A percentile compares a stretch with the other conserved stretches of the same genome.
Conservation (phyloP, 2,329 filamentous ascomycete genomes). For the Colletotrichum cereale region DNA sequence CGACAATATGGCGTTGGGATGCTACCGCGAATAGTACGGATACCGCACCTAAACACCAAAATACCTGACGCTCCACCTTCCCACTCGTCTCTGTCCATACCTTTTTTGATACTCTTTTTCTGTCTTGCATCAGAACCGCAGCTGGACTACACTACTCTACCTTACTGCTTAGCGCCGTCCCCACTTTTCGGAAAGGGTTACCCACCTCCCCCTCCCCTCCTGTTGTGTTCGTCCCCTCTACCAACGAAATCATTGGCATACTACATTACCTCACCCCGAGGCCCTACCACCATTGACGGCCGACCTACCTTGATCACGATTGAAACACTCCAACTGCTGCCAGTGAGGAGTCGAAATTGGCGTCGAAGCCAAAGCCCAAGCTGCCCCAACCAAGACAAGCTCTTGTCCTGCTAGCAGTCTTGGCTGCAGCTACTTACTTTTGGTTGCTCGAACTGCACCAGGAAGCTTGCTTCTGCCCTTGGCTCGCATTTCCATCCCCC, state of each 20-base stretch:
- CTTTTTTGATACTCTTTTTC: background rate
- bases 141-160: background rate
- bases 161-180: constrained; percentile 18
- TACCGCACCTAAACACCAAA: background rate
- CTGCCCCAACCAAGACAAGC: background rate
- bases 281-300: background rate
- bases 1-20: constrained; percentile 25
- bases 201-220: constrained; percentile 13
- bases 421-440: constrained; percentile 7
- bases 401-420: constrained; percentile 11
- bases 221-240: constrained; percentile 4
- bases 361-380: background rate
- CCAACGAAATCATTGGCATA: background rate
- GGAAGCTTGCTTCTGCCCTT: constrained; percentile 14
- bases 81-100: constrained; percentile 11
- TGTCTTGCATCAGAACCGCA: constrained; percentile 30
- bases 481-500: constrained; percentile 26
- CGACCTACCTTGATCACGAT: background rate
- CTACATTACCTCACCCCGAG: constrained; percentile 11
- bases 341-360: background rate
- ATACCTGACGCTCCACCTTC: constrained; percentile 33
- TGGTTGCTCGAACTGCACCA: constrained; percentile 16
- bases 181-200: constrained; percentile 13
- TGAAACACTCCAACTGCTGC: background rate
- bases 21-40: constrained; percentile 5